Conservation (phyloP, 129 eudicot species). For the Helianthus tuberosus region DNA sequence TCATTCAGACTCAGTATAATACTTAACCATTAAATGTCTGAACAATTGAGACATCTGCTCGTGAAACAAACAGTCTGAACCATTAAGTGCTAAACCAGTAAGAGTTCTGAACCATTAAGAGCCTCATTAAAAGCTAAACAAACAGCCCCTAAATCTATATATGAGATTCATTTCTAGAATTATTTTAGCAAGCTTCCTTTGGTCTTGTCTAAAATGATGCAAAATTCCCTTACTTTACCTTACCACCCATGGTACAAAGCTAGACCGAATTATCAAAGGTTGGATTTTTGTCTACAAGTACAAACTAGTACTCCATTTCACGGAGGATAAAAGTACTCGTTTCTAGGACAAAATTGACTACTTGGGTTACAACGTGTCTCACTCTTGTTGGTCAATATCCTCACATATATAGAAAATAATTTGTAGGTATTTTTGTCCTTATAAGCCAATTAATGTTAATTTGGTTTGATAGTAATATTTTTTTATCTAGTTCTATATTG, state of each 20-base stretch:
- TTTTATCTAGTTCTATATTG: not conserved
- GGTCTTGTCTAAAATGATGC: not conserved
- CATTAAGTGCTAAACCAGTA: no score
- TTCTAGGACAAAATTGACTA: not conserved
- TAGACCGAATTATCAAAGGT: not conserved
- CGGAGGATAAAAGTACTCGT: not conserved
- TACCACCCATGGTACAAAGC: not conserved
- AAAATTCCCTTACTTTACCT: not conserved
- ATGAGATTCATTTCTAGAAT: not conserved
- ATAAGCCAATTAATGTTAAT: not conserved
- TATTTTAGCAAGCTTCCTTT: not conserved
- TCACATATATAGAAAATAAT: not conserved
- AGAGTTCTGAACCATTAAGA: no score
- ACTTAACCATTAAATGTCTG: no score
- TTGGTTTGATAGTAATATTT: not conserved
- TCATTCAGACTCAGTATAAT: no score
- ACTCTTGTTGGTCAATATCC: not conserved
- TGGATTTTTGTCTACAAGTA: conserved; percentile 10
- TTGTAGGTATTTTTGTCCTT: not conserved
- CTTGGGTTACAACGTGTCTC: not conserved
- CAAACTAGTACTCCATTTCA: conserved; percentile 10
- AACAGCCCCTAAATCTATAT: not conserved
- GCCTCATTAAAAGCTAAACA: no score
- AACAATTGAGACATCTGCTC: no score
- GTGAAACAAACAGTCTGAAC: no score